phyloP scores from a whole-genome alignment of 2,329 filamentous ascomycete species.

The Ilyonectria robusta region DNA sequence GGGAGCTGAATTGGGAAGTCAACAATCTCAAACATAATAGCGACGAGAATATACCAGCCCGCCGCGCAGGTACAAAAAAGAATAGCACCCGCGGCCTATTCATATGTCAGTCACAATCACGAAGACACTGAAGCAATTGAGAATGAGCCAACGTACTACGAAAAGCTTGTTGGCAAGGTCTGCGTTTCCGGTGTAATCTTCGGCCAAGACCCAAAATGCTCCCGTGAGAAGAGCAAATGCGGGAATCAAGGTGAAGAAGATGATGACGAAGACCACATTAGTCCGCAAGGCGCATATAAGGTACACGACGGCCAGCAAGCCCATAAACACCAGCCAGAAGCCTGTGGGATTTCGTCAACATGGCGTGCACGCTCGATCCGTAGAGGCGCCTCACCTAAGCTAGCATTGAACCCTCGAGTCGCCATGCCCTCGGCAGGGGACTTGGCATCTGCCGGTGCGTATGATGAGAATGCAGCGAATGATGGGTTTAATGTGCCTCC shows the following conservation, averaged over 20 bases:
- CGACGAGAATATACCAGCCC: conserved; percentile 69
- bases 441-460: conserved; percentile 51
- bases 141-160: not conserved
- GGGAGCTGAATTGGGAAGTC: conserved; percentile 70
- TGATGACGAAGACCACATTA: conserved; percentile 78
- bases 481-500: conserved; percentile 66
- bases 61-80: conserved; percentile 62
- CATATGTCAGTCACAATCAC: not conserved
- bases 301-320: conserved; percentile 73
- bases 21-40: conserved; percentile 65
- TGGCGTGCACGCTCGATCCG: not conserved
- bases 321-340: conserved; percentile 77
- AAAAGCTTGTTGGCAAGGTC: conserved; percentile 14
- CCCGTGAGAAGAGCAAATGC: conserved; percentile 72
- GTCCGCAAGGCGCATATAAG: conserved; percentile 78
- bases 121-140: not conserved
- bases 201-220: conserved; percentile 70
- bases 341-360: conserved; percentile 45
- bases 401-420: conserved; percentile 65
- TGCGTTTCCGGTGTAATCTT: conserved; percentile 39
- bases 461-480: conserved; percentile 63
- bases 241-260: conserved; percentile 73
- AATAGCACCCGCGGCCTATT: conserved; percentile 61
- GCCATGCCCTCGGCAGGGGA: conserved; percentile 57
- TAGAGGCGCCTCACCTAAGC: conserved; percentile 59